Base-by-base conservation (phyloP, 768 basidiomycete genomes). In the Amanita molliuscula region DNA sequence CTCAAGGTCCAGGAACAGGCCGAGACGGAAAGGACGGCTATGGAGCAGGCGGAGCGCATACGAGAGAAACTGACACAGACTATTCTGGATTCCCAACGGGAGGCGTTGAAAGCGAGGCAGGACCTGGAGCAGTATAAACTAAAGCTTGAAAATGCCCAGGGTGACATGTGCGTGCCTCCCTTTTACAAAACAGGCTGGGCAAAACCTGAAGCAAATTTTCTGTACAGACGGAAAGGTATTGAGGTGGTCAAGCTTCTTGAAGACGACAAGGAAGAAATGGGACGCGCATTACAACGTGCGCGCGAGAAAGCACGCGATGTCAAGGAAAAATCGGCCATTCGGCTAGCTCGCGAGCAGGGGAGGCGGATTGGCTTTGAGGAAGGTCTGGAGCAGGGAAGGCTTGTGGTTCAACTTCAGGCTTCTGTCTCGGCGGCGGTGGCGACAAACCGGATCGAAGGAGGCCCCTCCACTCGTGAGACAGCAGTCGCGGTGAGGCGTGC, bases 191-290 rank as follows among this genome's bases (percentile, higher is more conserved):
- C 13, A 35, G 28, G 16, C 2, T 25, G 23, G 11, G 15, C 20
- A 37, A 38, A 20, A 11, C 40, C 35, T n/a, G 7, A 40, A 21
- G 38, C 20, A n/a, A 38, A 28, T 8, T n/a, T 49, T 26, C 31
- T 18, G 29, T 3, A 5, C 25, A 50, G 49, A 50, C 40, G 25
- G 23, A 31, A 42, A n/a, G 41, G 49, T 23, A 23, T 35, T 9
- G 49, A 50, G 5, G 41, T 35, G 1, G 49, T 50, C 21, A 41
- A 44, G 11, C 10, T 43, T 25, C 33, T 50, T 4, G 49, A 50
- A 35, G 31, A 50, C 13, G 42, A 44, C 41, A 50, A 50, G 49
- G 49, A 43, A 35, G 49, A 50, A 20, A 50, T 44, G 20, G 41
- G 36, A 25, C 41, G 33, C 20, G 49, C 49, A 18, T 40, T 50